These are phyloP conservation scores for Protea cynaroides DNA, from an alignment of 164 flowering plant species.

Conservation along the genomic window DNA sequence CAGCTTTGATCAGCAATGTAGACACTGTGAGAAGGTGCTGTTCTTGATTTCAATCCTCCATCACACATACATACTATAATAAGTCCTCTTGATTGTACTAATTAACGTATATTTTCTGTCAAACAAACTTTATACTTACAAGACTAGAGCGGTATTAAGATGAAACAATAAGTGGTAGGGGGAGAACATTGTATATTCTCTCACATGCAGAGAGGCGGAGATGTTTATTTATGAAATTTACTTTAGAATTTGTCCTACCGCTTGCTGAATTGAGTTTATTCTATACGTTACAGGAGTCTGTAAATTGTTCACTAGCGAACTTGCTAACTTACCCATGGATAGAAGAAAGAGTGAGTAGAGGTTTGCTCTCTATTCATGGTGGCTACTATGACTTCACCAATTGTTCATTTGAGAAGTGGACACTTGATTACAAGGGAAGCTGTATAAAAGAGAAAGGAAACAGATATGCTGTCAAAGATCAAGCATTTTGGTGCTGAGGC, in stretches of 20 bases:
- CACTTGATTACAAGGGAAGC: constrained; percentile 50
- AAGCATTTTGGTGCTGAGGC: constrained; percentile 54
- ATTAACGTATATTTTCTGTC: neutral
- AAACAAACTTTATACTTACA: too few species aligned
- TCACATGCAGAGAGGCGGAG: too few species aligned
- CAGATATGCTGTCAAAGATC: constrained; percentile 30
- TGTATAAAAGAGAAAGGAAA: constrained; percentile 15
- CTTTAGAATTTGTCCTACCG: neutral
- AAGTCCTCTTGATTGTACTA: neutral
- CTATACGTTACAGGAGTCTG: constrained; percentile 59
- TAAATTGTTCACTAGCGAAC: constrained; percentile 60
- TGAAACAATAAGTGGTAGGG: too few species aligned
- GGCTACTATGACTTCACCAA: constrained; percentile 86
- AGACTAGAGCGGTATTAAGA: too few species aligned
- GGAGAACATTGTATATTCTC: too few species aligned
- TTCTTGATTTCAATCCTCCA: neutral
- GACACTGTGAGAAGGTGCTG: constrained; percentile 85
- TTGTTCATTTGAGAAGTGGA: constrained; percentile 96
- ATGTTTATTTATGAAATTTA: too few species aligned
- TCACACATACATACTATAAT: neutral
- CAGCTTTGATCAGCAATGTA: constrained; percentile 83
- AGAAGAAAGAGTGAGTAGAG: constrained; percentile 56
- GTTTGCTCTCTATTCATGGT: constrained; percentile 66
- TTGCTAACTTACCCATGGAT: constrained; percentile 89
- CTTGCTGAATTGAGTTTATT: neutral